These are phyloP conservation scores for Chlorociboria aeruginascens DNA, from an alignment of 495 filamentous ascomycete genomes.

Conservation along the genomic window DNA sequence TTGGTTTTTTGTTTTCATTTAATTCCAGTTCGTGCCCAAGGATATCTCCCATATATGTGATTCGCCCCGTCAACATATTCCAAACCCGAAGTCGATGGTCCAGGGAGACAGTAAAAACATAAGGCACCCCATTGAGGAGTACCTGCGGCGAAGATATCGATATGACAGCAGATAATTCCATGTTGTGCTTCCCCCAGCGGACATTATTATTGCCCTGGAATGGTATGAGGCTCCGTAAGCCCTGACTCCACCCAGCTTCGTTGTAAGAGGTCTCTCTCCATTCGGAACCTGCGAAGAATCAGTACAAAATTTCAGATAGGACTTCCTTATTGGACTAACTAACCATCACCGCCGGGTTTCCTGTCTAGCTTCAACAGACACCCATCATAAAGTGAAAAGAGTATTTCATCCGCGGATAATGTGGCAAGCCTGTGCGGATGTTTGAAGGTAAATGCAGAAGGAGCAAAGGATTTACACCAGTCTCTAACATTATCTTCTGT, in stretches of 20 bases:
- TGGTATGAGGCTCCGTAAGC: constrained; percentile 57
- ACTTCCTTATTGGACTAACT: constrained; percentile 13
- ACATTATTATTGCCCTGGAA: constrained; percentile 57
- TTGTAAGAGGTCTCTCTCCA: constrained; percentile 75
- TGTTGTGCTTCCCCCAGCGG: constrained; percentile 48
- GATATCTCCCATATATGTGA: constrained; percentile 62
- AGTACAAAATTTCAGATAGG: not conserved
- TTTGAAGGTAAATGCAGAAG: constrained; percentile 63
- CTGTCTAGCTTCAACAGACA: constrained; percentile 62
- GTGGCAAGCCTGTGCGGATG: constrained; percentile 72
- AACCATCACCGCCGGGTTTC: constrained; percentile 54
- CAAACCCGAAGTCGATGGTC: constrained; percentile 81
- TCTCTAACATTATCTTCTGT: constrained; percentile 60
- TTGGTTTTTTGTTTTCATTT: constrained; percentile 50
- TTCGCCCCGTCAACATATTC: constrained; percentile 64
- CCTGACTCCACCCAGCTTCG: constrained; percentile 65
- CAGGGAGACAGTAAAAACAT: constrained; percentile 74
- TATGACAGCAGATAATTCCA: constrained; percentile 52
- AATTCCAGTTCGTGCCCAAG: constrained; percentile 39
- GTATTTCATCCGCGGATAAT: constrained; percentile 55
- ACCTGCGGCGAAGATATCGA: constrained; percentile 53
- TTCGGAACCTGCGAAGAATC: constrained; percentile 31
- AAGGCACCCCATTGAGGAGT: constrained; percentile 33
- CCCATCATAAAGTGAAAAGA: constrained; percentile 76
- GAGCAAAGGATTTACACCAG: constrained; percentile 62